A percentile compares a stretch with the other conserved stretches of the same genome.
Conservation (phyloP, 2,329 filamentous ascomycete genomes). For the Fusarium dimerum region DNA sequence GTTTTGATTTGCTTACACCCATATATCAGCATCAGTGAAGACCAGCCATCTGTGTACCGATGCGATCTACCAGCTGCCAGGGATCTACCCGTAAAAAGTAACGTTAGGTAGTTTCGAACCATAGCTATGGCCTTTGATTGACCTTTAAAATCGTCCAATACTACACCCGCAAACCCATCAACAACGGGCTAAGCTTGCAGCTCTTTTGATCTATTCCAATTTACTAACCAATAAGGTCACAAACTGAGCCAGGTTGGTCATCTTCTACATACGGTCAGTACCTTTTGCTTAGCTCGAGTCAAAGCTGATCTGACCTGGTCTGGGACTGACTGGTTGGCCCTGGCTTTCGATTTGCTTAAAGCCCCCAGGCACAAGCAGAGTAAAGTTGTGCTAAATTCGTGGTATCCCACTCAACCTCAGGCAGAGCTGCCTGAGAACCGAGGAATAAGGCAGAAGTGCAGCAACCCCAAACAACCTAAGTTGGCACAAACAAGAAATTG, state of each 20-base stretch:
- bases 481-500: too few relatives aligned
- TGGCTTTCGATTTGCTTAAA: background rate
- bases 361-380: too few relatives aligned
- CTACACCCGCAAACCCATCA: too few relatives aligned
- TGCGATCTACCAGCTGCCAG: too few relatives aligned
- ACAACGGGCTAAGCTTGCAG: background rate
- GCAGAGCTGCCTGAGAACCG: background rate
- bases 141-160: slow-evolving; percentile 11
- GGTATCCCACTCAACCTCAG: background rate
- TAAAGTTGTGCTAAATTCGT: background rate
- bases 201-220: background rate
- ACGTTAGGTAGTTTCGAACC: too few relatives aligned
- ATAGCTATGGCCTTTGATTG: too few relatives aligned
- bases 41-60: too few relatives aligned
- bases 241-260: background rate
- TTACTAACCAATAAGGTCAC: background rate
- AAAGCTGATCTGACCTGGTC: background rate
- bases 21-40: too few relatives aligned
- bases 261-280: background rate
- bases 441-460: background rate
- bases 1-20: too few relatives aligned
- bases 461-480: background rate
- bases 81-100: too few relatives aligned
- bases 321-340: background rate
- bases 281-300: background rate